Percentiles rank a stretch among this genome's conserved stretches.
These are phyloP conservation scores for Neofusicoccum cordaticola DNA, from an alignment of 2,329 filamentous ascomycete species.

Conservation along the genomic window DNA sequence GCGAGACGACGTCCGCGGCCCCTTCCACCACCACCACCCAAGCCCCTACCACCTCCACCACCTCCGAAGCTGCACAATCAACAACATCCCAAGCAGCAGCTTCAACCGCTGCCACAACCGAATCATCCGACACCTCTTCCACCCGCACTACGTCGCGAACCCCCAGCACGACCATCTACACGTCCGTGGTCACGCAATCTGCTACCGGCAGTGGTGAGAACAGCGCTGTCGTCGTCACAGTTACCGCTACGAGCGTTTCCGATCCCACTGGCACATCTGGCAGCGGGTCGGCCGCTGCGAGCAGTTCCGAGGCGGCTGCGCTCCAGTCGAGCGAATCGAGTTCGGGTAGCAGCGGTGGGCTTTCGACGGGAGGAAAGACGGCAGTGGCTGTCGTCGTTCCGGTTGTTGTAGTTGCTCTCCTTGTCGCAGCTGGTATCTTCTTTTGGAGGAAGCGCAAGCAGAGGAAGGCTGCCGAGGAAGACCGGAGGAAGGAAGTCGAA, in stretches of 20 bases:
- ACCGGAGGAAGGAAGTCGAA: slow-evolving; percentile 91
- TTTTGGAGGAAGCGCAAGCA: slow-evolving; percentile 88
- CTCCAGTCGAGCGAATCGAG: not conserved
- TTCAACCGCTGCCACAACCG: not conserved
- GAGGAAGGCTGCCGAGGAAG: slow-evolving; percentile 78
- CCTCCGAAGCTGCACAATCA: not conserved
- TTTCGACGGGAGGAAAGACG: slow-evolving; percentile 68
- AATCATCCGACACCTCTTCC: not conserved
- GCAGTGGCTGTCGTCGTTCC: slow-evolving; percentile 93
- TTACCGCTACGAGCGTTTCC: slow-evolving; percentile 9
- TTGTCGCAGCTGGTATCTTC: slow-evolving; percentile 74
- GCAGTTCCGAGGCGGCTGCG: not conserved
- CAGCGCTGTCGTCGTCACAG: slow-evolving; percentile 3
- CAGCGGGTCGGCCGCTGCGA: not conserved
- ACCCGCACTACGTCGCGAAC: not conserved
- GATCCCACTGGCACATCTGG: slow-evolving; percentile 12
- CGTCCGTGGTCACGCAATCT: slow-evolving; percentile 15
- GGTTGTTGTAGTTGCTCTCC: slow-evolving; percentile 78
- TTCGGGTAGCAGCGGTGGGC: slow-evolving; percentile 35
- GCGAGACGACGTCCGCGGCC: not conserved
- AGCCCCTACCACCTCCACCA: not conserved
- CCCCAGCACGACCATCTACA: slow-evolving; percentile 14
- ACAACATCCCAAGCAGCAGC: not conserved
- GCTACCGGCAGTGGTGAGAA: not conserved
- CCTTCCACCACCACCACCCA: not conserved